These are phyloP conservation scores for Metrosideros polymorpha DNA, from an alignment of 441 rosid genomes.

Conservation along the genomic window DNA sequence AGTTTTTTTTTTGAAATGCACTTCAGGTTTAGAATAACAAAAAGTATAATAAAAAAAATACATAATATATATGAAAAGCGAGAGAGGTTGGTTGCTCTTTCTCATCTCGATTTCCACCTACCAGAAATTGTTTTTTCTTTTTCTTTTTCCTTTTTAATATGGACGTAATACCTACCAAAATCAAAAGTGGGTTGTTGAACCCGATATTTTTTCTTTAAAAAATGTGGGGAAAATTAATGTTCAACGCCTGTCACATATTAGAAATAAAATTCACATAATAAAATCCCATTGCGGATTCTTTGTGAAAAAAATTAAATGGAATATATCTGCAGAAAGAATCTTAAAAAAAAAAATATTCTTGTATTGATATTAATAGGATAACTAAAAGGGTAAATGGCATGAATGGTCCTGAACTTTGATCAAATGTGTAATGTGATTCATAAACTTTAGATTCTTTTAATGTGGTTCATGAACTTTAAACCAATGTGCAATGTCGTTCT, in stretches of 20 bases:
- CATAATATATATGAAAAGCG: neutral
- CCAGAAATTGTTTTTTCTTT: neutral
- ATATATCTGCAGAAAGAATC: neutral
- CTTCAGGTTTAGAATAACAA: accelerated
- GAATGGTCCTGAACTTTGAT: too few species aligned
- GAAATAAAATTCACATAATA: neutral
- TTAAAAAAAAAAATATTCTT: accelerated
- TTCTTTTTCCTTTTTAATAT: neutral
- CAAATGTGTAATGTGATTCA: too few species aligned
- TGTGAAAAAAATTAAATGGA: neutral
- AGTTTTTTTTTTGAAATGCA: too few species aligned
- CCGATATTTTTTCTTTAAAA: accelerated
- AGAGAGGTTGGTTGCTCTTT: neutral
- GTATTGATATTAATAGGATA: too few species aligned
- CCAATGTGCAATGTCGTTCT: too few species aligned
- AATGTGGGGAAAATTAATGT: accelerated
- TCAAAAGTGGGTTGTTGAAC: neutral
- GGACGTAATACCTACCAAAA: neutral
- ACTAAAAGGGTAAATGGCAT: too few species aligned
- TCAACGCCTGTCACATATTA: accelerated
- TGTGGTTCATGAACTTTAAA: too few species aligned
- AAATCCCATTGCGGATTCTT: neutral
- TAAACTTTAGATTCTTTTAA: too few species aligned
- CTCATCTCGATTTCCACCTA: neutral
- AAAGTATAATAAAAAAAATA: neutral